These are phyloP conservation scores for Zoysia pacifica DNA, from an alignment of 176 grass and related monocot genomes.

Conservation along the genomic window DNA sequence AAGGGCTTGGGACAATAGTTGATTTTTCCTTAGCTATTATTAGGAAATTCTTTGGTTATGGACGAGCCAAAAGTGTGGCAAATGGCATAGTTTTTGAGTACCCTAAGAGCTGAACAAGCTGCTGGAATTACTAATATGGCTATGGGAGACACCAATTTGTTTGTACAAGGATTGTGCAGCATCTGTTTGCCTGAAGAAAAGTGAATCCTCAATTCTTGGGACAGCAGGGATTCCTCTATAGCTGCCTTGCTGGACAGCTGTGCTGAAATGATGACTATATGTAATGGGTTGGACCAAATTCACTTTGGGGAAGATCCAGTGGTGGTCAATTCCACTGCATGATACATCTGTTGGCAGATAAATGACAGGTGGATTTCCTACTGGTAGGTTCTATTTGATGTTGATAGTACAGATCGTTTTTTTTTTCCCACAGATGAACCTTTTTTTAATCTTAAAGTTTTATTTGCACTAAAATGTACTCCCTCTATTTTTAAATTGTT, in stretches of 20 bases:
- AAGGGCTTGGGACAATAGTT: conserved; percentile 61
- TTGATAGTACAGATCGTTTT: conserved; percentile 30
- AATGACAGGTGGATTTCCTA: background rate
- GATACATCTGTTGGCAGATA: conserved; percentile 33
- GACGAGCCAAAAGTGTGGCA: conserved; percentile 72
- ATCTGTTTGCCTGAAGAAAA: conserved; percentile 20
- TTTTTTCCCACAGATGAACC: background rate
- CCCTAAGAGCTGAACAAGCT: conserved; percentile 44
- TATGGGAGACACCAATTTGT: conserved; percentile 14
- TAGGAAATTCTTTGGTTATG: conserved; percentile 72
- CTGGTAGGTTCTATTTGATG: conserved; percentile 43
- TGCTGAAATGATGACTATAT: conserved; percentile 28
- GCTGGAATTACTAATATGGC: background rate
- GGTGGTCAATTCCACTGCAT: conserved; percentile 33
- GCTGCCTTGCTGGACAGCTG: conserved; percentile 36
- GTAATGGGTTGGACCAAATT: conserved; percentile 28
- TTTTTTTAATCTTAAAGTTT: conserved; percentile 1
- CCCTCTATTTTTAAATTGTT: background rate
- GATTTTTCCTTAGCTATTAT: conserved; percentile 77
- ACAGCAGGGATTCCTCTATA: conserved; percentile 7
- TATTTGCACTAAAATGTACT: background rate
- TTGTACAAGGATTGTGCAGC: conserved; percentile 5
- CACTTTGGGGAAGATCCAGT: conserved; percentile 25
- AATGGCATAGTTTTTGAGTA: conserved; percentile 94
- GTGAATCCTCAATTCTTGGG: conserved; percentile 29